Base-by-base conservation (phyloP, 2,329 filamentous ascomycete genomes). In the Beauveria australis region DNA sequence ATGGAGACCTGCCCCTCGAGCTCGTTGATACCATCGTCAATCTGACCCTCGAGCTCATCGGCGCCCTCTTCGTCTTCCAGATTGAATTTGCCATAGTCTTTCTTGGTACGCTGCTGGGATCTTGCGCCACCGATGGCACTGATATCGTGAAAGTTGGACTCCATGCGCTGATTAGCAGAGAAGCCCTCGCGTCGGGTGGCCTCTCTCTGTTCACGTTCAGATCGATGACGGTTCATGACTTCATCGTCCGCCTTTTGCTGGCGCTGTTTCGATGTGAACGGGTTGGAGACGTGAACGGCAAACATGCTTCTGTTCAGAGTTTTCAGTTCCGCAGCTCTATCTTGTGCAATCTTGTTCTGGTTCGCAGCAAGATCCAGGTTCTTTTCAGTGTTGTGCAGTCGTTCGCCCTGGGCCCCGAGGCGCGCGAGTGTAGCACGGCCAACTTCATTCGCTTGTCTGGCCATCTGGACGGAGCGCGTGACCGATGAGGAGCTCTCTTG, bases 291-390 rank as follows among this genome's bases (percentile, higher is more conserved):
- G 68, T 92, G 88, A 24, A 92, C 83, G 5, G 90, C 89, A 69
- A 96, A 96, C 91, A 97, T 96, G 77, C 88, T 92, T 64, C 88
- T 81, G 74, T 97, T 96, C 54, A 95, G 79, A 1, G 84, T 90
- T 77, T 93, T 93, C 43, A 97, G 78, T 70, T 96, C 91, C 53
- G 86, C 84, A 1, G 91, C 88, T 67, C 90, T 89, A 66, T 92
- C 90, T 66, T 92, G 87, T 0, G 90, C 89, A 62, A 89, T 78
- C 61, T 85, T 84, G 67, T 89, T 90, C 70, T 92, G 87, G 64
- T 87, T 88, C n/a, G 83, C 76, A 4, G 91, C 89, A 65, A 90
- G 79, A 67, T 96, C 91, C 61, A 97, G 80, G 68, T 93, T 91
- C 73, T 84, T 85, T 73, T 96, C 90, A 0, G 89, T 90, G 69